Conservation (phyloP, 805 yeast genomes). For the Saturnispora sanitii region DNA sequence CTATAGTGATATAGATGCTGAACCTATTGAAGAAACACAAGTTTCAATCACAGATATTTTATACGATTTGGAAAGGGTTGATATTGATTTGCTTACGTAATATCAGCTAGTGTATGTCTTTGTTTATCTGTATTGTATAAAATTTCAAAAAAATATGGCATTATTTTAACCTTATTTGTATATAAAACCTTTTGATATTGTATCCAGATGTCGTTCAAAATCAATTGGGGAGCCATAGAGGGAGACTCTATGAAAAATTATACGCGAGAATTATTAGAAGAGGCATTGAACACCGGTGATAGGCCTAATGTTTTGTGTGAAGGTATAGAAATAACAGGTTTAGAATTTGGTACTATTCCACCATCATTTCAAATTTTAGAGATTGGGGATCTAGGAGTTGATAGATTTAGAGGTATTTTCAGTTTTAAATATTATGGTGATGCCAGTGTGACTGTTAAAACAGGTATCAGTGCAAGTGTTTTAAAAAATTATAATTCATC, state of each 20-base stretch:
- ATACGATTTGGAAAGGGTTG: constrained; percentile 6
- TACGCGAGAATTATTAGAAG: constrained; percentile 56
- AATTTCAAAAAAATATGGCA: neutral
- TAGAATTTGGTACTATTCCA: constrained; percentile 63
- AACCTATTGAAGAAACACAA: neutral
- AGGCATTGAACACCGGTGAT: constrained; percentile 65
- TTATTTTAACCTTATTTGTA: neutral
- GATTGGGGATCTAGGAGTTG: constrained; percentile 70
- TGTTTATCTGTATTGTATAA: neutral
- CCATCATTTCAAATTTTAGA: constrained; percentile 73
- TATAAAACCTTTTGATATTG: no score
- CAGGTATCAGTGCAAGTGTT: constrained; percentile 79
- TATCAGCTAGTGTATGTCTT: no score
- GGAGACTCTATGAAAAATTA: constrained; percentile 51
- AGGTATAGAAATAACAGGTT: constrained; percentile 54
- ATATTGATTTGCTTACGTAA: constrained; percentile 5
- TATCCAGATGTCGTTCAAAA: constrained; percentile 76
- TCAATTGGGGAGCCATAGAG: constrained; percentile 69
- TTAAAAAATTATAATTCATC: constrained; percentile 48
- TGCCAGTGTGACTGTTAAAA: constrained; percentile 62
- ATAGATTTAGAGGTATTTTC: constrained; percentile 73
- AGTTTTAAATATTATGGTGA: constrained; percentile 69
- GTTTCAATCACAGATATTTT: constrained; percentile 1
- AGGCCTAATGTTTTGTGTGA: constrained; percentile 64
- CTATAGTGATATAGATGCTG: neutral